Evolutionary conservation across 1,284 basidiomycete species (phyloP).

Genomic region (Vanrija sp.): DNA sequence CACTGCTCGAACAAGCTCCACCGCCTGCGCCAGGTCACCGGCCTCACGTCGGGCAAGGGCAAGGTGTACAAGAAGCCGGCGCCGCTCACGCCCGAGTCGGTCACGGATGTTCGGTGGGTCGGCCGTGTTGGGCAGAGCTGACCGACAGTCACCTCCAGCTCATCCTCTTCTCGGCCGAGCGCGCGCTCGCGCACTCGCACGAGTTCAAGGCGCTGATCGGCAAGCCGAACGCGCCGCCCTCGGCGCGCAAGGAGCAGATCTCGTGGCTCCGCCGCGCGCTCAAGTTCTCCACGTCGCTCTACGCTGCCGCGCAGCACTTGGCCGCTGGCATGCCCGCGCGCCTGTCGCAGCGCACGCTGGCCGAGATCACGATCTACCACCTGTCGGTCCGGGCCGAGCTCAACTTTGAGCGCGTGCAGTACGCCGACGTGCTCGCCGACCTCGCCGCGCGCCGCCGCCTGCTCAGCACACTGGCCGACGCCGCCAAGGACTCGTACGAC

Average conservation of each 20-base stretch:
- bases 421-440: conserved; percentile 72
- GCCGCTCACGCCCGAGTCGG: conserved; percentile 59
- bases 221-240: conserved; percentile 22
- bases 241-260: conserved; percentile 35
- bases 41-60: conserved; percentile 82
- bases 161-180: conserved; percentile 80
- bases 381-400: conserved; percentile 48
- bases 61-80: conserved; percentile 81
- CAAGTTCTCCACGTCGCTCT: conserved; percentile 74
- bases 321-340: conserved; percentile 7
- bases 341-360: conserved; percentile 32
- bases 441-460: conserved; percentile 68
- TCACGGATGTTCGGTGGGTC: conserved; percentile 73
- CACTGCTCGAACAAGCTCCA: conserved; percentile 88
- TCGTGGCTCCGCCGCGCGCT: conserved; percentile 74
- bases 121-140: background rate
- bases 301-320: conserved; percentile 68
- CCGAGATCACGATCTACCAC: conserved; percentile 49
- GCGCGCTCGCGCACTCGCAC: conserved; percentile 86
- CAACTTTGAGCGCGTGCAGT: conserved; percentile 58
- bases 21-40: conserved; percentile 74
- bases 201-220: conserved; percentile 57
- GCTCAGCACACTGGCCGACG: conserved; percentile 65
- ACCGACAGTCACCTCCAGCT: conserved; percentile 60
- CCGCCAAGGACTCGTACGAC: conserved; percentile 61